Conservation (phyloP, 179 eudicot genomes). For the Carnegiea gigantea region DNA sequence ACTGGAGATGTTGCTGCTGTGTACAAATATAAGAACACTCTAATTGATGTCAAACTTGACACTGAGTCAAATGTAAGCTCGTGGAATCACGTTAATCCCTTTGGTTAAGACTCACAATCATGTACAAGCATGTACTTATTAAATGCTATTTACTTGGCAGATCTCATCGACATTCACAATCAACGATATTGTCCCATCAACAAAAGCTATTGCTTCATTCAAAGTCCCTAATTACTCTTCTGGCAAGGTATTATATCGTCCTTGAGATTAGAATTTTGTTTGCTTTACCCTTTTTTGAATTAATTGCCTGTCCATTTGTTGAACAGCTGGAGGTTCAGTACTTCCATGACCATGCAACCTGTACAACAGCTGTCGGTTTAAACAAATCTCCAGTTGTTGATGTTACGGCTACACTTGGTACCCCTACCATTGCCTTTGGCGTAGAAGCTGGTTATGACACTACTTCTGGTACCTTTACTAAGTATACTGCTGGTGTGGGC, state of each 20-base stretch:
- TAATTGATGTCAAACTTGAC: conserved; percentile 75
- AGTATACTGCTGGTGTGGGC: conserved; percentile 84
- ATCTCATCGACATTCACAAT: conserved; percentile 63
- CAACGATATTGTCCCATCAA: conserved; percentile 63
- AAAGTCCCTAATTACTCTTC: conserved; percentile 66
- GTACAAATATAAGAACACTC: conserved; percentile 70
- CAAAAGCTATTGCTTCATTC: conserved; percentile 68
- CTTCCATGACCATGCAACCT: conserved; percentile 81
- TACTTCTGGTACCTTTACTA: conserved; percentile 56
- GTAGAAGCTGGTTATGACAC: conserved; percentile 93
- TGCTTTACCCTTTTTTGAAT: neutral
- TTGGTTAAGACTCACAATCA: neutral
- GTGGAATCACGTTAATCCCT: neutral
- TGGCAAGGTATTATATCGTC: conserved; percentile 53
- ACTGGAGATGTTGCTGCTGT: conserved; percentile 79
- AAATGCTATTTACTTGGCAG: conserved; percentile 37
- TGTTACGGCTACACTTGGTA: conserved; percentile 80
- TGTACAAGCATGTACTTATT: neutral
- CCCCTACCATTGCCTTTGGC: conserved; percentile 85
- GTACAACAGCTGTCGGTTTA: conserved; percentile 63
- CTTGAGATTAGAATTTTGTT: neutral
- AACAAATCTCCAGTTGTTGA: conserved; percentile 70
- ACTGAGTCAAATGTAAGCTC: conserved; percentile 74
- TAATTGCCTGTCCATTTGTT: conserved; percentile 13
- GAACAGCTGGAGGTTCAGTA: conserved; percentile 81